Percentiles rank a stretch among this genome's conserved stretches.
phyloP scores from a whole-genome alignment of 305 asterid species.

The Fraxinus platypoda region DNA sequence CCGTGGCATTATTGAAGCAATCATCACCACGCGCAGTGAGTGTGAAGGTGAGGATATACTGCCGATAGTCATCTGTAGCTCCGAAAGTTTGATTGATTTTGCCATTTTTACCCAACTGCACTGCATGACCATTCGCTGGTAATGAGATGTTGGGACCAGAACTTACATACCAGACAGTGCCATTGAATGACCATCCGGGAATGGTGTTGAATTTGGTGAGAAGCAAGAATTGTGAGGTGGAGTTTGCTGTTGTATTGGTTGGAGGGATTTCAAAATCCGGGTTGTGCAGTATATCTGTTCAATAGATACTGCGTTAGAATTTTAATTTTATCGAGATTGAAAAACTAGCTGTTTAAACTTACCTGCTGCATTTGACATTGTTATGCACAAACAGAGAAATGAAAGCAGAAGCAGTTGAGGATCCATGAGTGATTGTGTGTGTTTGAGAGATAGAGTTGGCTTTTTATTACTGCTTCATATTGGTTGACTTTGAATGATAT shows the following conservation, averaged over 20 bases:
- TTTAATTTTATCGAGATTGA: background rate
- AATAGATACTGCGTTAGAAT: background rate
- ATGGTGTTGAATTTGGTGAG: slow-evolving; percentile 20
- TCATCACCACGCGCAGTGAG: slow-evolving; percentile 13
- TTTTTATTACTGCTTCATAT: background rate
- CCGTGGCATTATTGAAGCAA: slow-evolving; percentile 22
- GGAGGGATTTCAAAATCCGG: slow-evolving; percentile 35
- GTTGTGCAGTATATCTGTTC: slow-evolving; percentile 26
- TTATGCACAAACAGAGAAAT: slow-evolving; percentile 13
- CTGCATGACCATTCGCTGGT: slow-evolving; percentile 16
- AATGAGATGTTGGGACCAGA: slow-evolving; percentile 15
- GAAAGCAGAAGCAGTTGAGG: slow-evolving; percentile 1
- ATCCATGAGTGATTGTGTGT: slow-evolving; percentile 4
- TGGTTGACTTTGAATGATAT: slow-evolving; percentile 4
- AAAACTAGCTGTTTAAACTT: background rate
- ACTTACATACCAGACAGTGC: slow-evolving; percentile 24
- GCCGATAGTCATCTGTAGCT: background rate
- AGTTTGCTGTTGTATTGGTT: slow-evolving; percentile 1
- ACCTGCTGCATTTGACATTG: slow-evolving; percentile 27
- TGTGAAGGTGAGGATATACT: slow-evolving; percentile 32
- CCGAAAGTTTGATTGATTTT: slow-evolving; percentile 26
- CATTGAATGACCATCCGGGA: slow-evolving; percentile 36
- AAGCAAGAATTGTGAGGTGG: slow-evolving; percentile 23
- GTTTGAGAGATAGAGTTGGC: background rate
- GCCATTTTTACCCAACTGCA: slow-evolving; percentile 30